Conservation (phyloP, 2,329 filamentous ascomycete species). For the Cladophialophora immunda region DNA sequence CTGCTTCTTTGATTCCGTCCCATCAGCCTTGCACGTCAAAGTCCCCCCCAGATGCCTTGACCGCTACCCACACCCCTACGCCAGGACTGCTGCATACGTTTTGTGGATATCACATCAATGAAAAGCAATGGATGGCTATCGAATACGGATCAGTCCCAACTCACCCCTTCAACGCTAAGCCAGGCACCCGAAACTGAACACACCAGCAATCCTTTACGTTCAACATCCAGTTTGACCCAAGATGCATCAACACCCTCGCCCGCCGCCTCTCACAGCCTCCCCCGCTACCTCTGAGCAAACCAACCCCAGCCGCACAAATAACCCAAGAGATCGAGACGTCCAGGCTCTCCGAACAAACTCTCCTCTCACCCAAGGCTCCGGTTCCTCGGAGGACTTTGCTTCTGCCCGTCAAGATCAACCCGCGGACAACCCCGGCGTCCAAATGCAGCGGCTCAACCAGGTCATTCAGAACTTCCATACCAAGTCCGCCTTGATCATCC, state of each 20-base stretch:
- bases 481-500: conserved; percentile 84
- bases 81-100: conserved; percentile 8
- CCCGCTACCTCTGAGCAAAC: conserved; percentile 76
- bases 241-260: conserved; percentile 92
- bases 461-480: conserved; percentile 96
- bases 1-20: neutral
- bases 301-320: conserved; percentile 76
- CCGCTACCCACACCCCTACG: conserved; percentile 18
- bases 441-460: conserved; percentile 85
- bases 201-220: conserved; percentile 14
- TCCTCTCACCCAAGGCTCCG: conserved; percentile 62
- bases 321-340: conserved; percentile 71
- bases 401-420: conserved; percentile 52
- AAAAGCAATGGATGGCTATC: conserved; percentile 40
- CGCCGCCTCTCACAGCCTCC: conserved; percentile 75
- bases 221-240: conserved; percentile 40
- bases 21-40: conserved; percentile 15
- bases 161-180: conserved; percentile 36
- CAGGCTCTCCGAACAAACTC: conserved; percentile 59
- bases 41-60: conserved; percentile 26
- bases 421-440: conserved; percentile 64
- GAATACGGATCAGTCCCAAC: conserved; percentile 30
- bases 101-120: conserved; percentile 21
- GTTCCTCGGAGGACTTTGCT: conserved; percentile 60
- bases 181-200: conserved; percentile 26